Conservation (phyloP, 768 basidiomycete genomes). For the Clavaria fumosa region DNA sequence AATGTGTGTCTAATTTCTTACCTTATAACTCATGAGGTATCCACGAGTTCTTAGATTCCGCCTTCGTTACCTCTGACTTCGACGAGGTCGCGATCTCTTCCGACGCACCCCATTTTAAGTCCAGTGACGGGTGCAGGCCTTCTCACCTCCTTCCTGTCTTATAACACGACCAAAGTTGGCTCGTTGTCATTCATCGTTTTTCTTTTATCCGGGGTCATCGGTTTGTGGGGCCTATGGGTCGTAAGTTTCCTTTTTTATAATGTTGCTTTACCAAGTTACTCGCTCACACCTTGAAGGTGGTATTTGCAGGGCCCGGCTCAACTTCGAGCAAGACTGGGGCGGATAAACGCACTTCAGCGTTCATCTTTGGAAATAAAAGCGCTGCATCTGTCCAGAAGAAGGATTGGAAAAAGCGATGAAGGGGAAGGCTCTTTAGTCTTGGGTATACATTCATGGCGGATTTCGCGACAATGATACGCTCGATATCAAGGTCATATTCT, state of each 20-base stretch:
- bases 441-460: neutral
- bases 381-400: conserved; percentile 51
- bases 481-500: neutral
- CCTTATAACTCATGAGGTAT: no score
- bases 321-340: conserved; percentile 64
- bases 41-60: no score
- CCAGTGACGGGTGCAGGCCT: conserved; percentile 40
- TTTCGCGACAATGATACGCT: neutral
- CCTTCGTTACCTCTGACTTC: conserved; percentile 14
- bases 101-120: conserved; percentile 45
- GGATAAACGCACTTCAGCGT: conserved; percentile 67
- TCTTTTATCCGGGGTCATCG: conserved; percentile 33
- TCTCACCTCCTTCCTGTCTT: conserved; percentile 47
- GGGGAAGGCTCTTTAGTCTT: conserved; percentile 5
- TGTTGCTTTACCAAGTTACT: neutral
- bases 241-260: conserved; percentile 27
- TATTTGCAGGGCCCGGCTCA: conserved; percentile 41
- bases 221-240: conserved; percentile 57
- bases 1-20: neutral
- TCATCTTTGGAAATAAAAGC: conserved; percentile 62
- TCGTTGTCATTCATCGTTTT: conserved; percentile 38
- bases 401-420: conserved; percentile 32
- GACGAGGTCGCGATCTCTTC: conserved; percentile 7
- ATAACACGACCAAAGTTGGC: conserved; percentile 44
- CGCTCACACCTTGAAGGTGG: conserved; percentile 25